Evolutionary conservation across 2,329 filamentous ascomycete species (phyloP), one percentile per base, ranked within the genome.

Genomic region (Colletotrichum trifolii): DNA sequence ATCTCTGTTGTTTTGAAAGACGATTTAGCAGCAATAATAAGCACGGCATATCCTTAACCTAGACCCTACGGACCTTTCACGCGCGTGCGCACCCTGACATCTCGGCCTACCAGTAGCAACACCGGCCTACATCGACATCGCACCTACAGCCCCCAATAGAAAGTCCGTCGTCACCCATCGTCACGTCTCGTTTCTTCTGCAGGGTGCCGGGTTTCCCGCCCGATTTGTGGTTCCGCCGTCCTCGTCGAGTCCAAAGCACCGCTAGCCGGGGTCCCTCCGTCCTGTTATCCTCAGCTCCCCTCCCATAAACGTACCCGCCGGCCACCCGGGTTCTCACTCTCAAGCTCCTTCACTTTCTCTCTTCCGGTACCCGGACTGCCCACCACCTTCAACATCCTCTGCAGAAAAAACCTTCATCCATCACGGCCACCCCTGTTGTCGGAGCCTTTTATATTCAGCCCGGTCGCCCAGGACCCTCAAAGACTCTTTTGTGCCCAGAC

Each of bases 371-470:
- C 47, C 35, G 13, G 15, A 36, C 38, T 38, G 15, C 7, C 62
- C 50, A 25, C 46, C 50, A 17, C 54, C 33, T 17, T 3, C 42
- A 54, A 42, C 43, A 54, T 36, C 49, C 34, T 53, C 43, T 9
- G 13, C 33, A 15, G 34, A 48, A 40, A 54, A 17, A 11, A 12
- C 54, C 35, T 40, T 54, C 40, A 33, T 54, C 25, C 8, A 17
- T 10, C 8, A 36, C 15, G 10, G 15, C 7, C 6, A 11, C 36
- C 40, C 62, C 40, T 65, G 52, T 17, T 25, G 46, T 47, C 43
- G 63, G 42, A 58, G 36, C 42, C 62, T 48, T 54, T 57, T 66
- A 66, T 66, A 66, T 62, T 57, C 58, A 42, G 46, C 53, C 52
- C 52, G 33, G 35, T 52, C 62, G 46, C 53, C 40, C 40, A 7